These are phyloP conservation scores for Ormosia semicastrata DNA, from an alignment of 306 rosid species.

Conservation along the genomic window DNA sequence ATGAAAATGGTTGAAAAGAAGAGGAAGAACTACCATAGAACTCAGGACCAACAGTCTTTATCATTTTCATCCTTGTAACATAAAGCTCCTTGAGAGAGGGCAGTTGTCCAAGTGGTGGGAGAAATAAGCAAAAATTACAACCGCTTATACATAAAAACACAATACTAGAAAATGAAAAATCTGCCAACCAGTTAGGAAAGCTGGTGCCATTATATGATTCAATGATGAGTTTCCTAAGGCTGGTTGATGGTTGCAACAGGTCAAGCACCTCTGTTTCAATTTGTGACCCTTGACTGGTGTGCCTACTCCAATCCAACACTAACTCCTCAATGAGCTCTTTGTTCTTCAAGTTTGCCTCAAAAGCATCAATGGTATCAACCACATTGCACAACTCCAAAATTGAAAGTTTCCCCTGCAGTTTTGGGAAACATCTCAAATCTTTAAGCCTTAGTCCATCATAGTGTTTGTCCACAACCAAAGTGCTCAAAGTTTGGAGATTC, in stretches of 20 bases:
- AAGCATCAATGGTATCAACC: not conserved
- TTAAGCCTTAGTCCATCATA: not conserved
- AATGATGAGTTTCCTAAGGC: not conserved
- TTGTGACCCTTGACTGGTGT: not conserved
- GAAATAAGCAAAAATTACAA: not conserved
- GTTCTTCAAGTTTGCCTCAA: not conserved
- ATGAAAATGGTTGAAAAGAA: constrained; percentile 3
- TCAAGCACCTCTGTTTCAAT: not conserved
- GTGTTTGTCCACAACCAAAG: not conserved
- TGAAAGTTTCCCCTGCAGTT: not conserved
- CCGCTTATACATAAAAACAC: not conserved
- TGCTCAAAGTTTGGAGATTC: not conserved
- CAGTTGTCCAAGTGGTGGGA: not conserved
- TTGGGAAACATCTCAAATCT: not conserved
- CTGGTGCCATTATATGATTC: not conserved
- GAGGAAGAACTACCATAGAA: not conserved
- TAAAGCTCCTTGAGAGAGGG: constrained; percentile 21
- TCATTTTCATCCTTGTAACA: not conserved
- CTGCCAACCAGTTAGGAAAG: not conserved
- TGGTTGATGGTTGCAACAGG: not conserved
- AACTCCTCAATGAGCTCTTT: not conserved
- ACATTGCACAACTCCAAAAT: constrained; percentile 4
- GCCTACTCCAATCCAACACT: not conserved
- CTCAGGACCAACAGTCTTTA: not conserved
- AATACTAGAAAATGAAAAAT: not conserved